Evolutionary conservation across 768 basidiomycete genomes (phyloP).

Genomic region (Leccinum fibrillosum): DNA sequence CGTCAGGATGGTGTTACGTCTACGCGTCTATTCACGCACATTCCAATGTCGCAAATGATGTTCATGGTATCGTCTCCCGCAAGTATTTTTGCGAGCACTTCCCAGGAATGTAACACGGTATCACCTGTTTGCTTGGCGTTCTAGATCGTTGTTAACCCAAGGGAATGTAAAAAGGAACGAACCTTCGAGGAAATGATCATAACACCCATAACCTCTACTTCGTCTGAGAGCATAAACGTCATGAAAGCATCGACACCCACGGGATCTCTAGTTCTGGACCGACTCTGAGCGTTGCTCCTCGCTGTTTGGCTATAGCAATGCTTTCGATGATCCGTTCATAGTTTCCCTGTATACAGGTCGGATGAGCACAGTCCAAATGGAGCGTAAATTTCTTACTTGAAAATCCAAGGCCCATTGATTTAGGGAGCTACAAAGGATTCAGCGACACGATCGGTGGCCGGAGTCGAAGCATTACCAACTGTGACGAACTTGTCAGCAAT

Average conservation of each 20-base stretch:
- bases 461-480: conserved; percentile 24
- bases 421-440: conserved; percentile 58
- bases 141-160: background rate
- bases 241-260: conserved; percentile 37
- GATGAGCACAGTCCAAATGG: background rate
- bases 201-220: conserved; percentile 89
- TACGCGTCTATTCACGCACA: conserved; percentile 49
- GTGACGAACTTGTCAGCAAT: background rate
- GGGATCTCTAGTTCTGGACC: conserved; percentile 97
- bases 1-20: conserved; percentile 1
- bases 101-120: conserved; percentile 96
- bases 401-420: conserved; percentile 99
- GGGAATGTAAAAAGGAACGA: background rate
- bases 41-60: conserved; percentile 97
- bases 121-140: conserved; percentile 58
- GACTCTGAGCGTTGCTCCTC: conserved; percentile 87
- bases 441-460: conserved; percentile 3
- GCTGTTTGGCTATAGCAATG: conserved; percentile 82
- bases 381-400: conserved; percentile 47
- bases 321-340: conserved; percentile 86
- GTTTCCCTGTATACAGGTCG: conserved; percentile 63
- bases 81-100: conserved; percentile 90
- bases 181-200: conserved; percentile 98
- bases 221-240: background rate
- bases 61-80: conserved; percentile 70